Evolutionary conservation across 192 early-diverging fungal species (phyloP).

Genomic region (Coemansia sp.): DNA sequence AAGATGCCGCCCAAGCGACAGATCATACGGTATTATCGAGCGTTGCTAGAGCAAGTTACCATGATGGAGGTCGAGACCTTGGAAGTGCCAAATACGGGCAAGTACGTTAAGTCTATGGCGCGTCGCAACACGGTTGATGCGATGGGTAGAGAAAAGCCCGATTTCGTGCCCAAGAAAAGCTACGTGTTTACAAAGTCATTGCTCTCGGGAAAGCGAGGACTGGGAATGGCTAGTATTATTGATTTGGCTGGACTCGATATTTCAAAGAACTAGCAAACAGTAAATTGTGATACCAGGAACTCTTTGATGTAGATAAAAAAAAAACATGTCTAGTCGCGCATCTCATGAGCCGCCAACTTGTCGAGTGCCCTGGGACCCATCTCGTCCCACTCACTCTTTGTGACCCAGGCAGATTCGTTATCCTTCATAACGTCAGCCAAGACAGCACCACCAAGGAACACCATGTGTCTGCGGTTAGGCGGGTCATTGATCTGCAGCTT

Average conservation of each 20-base stretch:
- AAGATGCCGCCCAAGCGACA: constrained; percentile 24
- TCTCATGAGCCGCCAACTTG: constrained; percentile 39
- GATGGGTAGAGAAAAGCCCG: constrained; percentile 12
- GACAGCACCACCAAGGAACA: constrained; percentile 96
- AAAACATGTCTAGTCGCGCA: constrained; percentile 23
- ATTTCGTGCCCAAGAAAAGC: constrained; percentile 11
- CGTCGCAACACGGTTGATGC: constrained; percentile 10
- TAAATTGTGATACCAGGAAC: not conserved
- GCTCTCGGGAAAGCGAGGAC: constrained; percentile 21
- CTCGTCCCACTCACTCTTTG: constrained; percentile 93
- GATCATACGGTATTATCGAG: constrained; percentile 30
- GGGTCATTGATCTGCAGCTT: constrained; percentile 98
- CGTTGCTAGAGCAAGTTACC: constrained; percentile 19
- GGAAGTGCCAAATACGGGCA: constrained; percentile 17
- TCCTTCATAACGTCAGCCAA: constrained; percentile 93
- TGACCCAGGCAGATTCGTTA: constrained; percentile 86
- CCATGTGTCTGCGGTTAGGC: constrained; percentile 96
- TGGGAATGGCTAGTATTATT: constrained; percentile 15
- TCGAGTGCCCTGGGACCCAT: constrained; percentile 73
- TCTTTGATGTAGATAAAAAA: constrained; percentile 3
- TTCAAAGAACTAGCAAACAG: not conserved
- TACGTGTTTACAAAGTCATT: constrained; percentile 23
- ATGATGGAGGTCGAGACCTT: constrained; percentile 19
- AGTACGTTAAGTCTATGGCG: constrained; percentile 9
- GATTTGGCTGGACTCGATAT: constrained; percentile 16